Evolutionary conservation across 129 eudicot genomes (phyloP).

Genomic region (Tanacetum coccineum): DNA sequence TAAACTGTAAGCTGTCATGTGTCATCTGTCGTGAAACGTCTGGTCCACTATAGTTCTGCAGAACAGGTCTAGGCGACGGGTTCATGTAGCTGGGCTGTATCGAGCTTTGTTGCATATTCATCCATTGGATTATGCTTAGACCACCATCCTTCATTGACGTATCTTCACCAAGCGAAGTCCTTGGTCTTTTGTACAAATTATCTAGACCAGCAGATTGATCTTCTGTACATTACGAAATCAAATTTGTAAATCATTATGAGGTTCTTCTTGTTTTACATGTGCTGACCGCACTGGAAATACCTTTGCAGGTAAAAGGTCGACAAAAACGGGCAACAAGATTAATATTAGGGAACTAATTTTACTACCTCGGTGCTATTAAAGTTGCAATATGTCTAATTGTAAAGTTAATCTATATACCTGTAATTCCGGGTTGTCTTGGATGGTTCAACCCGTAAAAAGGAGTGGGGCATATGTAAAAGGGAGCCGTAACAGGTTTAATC

Average conservation of each 20-base stretch:
- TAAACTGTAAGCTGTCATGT: slow-evolving; percentile 50
- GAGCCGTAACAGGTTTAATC: slow-evolving; percentile 94
- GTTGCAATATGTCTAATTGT: no score
- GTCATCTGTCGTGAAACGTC: slow-evolving; percentile 46
- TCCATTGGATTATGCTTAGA: slow-evolving; percentile 85
- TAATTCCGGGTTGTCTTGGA: slow-evolving; percentile 81
- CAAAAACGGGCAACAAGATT: no score
- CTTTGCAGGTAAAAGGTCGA: no score
- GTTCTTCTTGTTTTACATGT: neutral
- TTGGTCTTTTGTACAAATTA: slow-evolving; percentile 59
- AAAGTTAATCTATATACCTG: slow-evolving; percentile 35
- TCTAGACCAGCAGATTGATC: slow-evolving; percentile 67
- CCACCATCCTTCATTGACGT: slow-evolving; percentile 60
- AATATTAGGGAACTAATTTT: no score
- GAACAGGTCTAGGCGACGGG: slow-evolving; percentile 47
- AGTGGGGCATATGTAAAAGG: slow-evolving; percentile 87
- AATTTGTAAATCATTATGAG: neutral
- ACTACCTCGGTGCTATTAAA: no score
- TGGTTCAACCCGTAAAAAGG: slow-evolving; percentile 74
- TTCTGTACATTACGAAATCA: slow-evolving; percentile 27
- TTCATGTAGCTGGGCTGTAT: slow-evolving; percentile 55
- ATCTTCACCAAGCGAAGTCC: slow-evolving; percentile 92
- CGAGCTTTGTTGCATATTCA: slow-evolving; percentile 75
- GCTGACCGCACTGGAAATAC: no score
- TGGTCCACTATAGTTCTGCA: slow-evolving; percentile 22